Evolutionary conservation across 2,329 filamentous ascomycete species (phyloP), one percentile per base, ranked within the genome.

Genomic region (Colletotrichum sp.): DNA sequence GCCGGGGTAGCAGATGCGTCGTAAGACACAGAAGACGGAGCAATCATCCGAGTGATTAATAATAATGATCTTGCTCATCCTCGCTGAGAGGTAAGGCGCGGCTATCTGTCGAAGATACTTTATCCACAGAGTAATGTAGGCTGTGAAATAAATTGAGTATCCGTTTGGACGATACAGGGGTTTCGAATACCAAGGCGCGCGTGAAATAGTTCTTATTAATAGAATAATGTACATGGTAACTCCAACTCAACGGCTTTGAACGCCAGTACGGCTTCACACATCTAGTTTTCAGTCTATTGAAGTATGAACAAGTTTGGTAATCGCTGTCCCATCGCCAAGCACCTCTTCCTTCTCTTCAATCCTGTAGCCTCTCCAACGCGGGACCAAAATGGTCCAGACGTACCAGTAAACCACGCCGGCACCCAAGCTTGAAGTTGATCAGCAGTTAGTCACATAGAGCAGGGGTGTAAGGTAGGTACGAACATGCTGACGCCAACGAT

Each of bases 351-450:
- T 88, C 78, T 95, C 93, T 79, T 94, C 92, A 3, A 95, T 83
- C 16, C 82, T 88, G 80, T 94, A 94, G 0, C 89, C 88, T 67
- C 89, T 87, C 84, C 89, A 89, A 57, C 83, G 85, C 2, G 94
- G 94, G 28, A 95, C 81, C 1, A 91, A 78, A 5, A 91, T 86
- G 1, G 92, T 92, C 90, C 92, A 94, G 2, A 94, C 77, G 77
- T 91, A 92, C 94, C 94, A 95, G 81, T 95, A 95, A 0, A 91
- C 2, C 1, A 93, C 80, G 0, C 90, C 92, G 64, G 91, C 89
- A 0, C 89, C 39, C 39, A 94, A 84, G 71, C 91, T 94, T 69
- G n/a, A n/a, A 32, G 21, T 18, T 8, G n/a, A 15, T 65, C 21
- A 73, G 39, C 57, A 64, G 76, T 57, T 55, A 3, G 12, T 7